Evolutionary conservation across 108 stramenopile genomes (phyloP).

Genomic region (Nannochloropsis gaditana): DNA sequence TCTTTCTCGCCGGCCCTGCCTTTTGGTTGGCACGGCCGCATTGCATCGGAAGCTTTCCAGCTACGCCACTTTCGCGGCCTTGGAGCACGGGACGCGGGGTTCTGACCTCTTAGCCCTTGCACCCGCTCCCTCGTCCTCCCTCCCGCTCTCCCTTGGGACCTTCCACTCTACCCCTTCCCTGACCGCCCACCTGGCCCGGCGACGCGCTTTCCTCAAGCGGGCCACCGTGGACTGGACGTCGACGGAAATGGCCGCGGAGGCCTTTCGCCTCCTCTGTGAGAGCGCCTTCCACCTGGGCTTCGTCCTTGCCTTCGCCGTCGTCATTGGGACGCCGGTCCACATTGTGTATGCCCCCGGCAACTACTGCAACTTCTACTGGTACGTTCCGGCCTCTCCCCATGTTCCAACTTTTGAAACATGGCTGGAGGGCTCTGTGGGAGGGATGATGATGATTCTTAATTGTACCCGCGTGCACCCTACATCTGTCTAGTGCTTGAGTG

Average conservation of each 20-base stretch:
- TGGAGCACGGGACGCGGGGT: neutral
- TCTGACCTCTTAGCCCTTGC: neutral
- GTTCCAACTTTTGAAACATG: too few relatives aligned
- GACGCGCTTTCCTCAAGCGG: neutral
- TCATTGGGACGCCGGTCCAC: neutral
- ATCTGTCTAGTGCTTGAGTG: too few relatives aligned
- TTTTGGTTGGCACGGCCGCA: neutral
- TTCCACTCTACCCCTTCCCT: neutral
- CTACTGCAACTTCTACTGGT: constrained; percentile 20
- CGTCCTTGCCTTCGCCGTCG: neutral
- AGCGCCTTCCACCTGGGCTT: neutral
- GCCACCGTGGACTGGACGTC: neutral
- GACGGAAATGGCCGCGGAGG: neutral
- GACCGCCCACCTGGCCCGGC: neutral
- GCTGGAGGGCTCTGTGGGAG: too few relatives aligned
- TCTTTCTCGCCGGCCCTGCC: neutral
- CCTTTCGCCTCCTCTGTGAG: neutral
- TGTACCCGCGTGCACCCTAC: too few relatives aligned
- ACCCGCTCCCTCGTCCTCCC: neutral
- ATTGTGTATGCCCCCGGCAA: neutral
- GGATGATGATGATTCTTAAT: too few relatives aligned
- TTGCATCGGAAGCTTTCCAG: neutral
- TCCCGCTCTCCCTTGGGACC: neutral
- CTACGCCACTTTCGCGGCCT: neutral
- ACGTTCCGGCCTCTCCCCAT: neutral